Conservation (phyloP, 1,284 basidiomycete genomes). For the Pseudozyma sp. region DNA sequence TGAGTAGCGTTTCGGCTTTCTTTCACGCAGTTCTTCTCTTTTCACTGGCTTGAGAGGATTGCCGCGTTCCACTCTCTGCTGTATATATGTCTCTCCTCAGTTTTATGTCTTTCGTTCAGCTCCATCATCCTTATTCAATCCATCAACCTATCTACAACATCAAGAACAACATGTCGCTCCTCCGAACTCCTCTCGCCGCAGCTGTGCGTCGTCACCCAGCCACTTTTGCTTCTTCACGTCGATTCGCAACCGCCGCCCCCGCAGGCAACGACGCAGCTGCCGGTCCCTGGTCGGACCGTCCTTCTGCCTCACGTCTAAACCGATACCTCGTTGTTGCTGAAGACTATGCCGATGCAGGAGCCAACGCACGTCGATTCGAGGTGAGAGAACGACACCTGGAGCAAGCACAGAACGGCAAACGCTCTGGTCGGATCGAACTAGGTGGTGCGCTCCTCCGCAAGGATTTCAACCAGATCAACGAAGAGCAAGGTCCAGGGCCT, state of each 20-base stretch:
- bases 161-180: slow-evolving; percentile 8
- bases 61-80: no score
- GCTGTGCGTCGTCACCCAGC: not conserved
- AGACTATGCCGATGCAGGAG: slow-evolving; percentile 40
- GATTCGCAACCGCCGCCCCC: slow-evolving; percentile 14
- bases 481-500: slow-evolving; percentile 39
- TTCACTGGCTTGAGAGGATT: no score
- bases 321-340: slow-evolving; percentile 56
- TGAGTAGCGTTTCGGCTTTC: no score
- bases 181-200: slow-evolving; percentile 3
- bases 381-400: slow-evolving; percentile 58
- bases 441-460: slow-evolving; percentile 53
- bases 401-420: slow-evolving; percentile 46
- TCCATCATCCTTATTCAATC: no score
- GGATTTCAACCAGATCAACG: slow-evolving; percentile 51
- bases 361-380: slow-evolving; percentile 51
- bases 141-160: no score
- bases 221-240: not conserved
- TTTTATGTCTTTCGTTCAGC: not conserved
- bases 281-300: slow-evolving; percentile 48
- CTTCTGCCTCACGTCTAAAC: slow-evolving; percentile 29
- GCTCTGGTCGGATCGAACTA: slow-evolving; percentile 51
- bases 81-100: no score
- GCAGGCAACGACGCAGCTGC: slow-evolving; percentile 13
- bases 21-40: no score